Base-by-base conservation (phyloP, 2,329 filamentous ascomycete genomes). In the Aspergillus sp. region DNA sequence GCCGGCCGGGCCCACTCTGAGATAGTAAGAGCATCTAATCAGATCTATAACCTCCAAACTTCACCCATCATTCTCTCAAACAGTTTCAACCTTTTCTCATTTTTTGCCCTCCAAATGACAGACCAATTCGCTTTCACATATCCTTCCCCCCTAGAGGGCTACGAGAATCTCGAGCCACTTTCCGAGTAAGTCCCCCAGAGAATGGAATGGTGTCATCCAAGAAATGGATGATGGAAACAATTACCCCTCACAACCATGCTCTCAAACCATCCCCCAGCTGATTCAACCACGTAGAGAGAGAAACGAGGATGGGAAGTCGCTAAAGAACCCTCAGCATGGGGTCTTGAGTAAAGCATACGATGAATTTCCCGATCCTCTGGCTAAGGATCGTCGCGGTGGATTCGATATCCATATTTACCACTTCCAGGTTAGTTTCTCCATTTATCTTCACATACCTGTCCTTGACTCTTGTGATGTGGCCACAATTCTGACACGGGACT, bases 341-440 rank as follows among this genome's bases (percentile, higher is more conserved):
- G 73, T 80, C 4, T 77, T 83, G 50, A 93, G 89, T 70, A 76
- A 82, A 52, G 85, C 89, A 13, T 96, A 96, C 68, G 80, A 85
- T 15, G 74, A 78, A 37, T 96, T 96, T 66, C 74, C 82, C 0
- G 80, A 83, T 3, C 89, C 91, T 0, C 78, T 96, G 33, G 80
- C 85, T 45, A 89, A 88, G 57, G 86, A 82, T 3, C 72, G 69
- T 2, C 81, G 85, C 5, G 90, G 89, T 39, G 92, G 87, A 11
- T 96, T 96, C 64, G 92, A 96, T 70, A 76, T 96, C 15, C 92
- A 96, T 73, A 87, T 96, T 66, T 96, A 96, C 76, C 90, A 91
- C 73, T 84, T 87, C 62, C 84, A 87, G 64, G 76, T 78, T 30
- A 13, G 51, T 34, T 8, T 2, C 12, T 9, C 30, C 20, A 20